phyloP scores from a whole-genome alignment of 2,329 filamentous ascomycete genomes.

The Exophiala calicioides region DNA sequence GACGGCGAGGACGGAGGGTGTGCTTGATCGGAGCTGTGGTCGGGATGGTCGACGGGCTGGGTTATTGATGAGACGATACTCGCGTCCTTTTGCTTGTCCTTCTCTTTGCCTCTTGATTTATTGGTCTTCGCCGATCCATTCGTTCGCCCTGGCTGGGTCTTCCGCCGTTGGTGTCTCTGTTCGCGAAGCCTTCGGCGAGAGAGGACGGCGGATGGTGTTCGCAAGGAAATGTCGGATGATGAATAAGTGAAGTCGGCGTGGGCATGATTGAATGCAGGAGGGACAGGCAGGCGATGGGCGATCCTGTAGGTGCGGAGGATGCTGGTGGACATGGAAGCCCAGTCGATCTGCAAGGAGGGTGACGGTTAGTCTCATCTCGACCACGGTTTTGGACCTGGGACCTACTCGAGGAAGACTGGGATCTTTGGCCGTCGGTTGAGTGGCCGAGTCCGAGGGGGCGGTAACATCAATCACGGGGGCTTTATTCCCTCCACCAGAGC shows the following conservation, averaged over 20 bases:
- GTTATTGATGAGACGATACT: slow-evolving; percentile 15
- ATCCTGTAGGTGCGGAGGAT: slow-evolving; percentile 51
- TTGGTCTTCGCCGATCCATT: slow-evolving; percentile 13
- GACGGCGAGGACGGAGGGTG: slow-evolving; percentile 11
- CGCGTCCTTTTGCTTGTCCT: slow-evolving; percentile 14
- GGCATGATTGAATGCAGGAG: slow-evolving; percentile 45
- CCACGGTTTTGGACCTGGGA: neutral
- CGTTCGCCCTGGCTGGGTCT: slow-evolving; percentile 15
- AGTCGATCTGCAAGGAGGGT: slow-evolving; percentile 22
- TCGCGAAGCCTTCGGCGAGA: slow-evolving; percentile 35
- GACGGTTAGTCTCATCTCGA: neutral
- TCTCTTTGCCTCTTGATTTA: slow-evolving; percentile 12
- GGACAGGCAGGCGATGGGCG: slow-evolving; percentile 48
- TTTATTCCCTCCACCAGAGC: slow-evolving; percentile 25
- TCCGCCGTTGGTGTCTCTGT: slow-evolving; percentile 24
- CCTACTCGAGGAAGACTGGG: slow-evolving; percentile 38
- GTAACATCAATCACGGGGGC: slow-evolving; percentile 30
- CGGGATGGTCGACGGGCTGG: slow-evolving; percentile 19
- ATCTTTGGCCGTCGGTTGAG: slow-evolving; percentile 27
- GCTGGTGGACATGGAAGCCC: slow-evolving; percentile 20
- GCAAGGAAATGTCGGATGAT: slow-evolving; percentile 46
- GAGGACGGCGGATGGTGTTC: slow-evolving; percentile 47
- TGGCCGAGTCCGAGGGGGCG: slow-evolving; percentile 34
- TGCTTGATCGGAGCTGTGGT: slow-evolving; percentile 11
- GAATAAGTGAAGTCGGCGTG: slow-evolving; percentile 50